These are phyloP conservation scores for Sporothrix brasiliensis DNA, from an alignment of 2,329 filamentous ascomycete genomes.

Conservation along the genomic window DNA sequence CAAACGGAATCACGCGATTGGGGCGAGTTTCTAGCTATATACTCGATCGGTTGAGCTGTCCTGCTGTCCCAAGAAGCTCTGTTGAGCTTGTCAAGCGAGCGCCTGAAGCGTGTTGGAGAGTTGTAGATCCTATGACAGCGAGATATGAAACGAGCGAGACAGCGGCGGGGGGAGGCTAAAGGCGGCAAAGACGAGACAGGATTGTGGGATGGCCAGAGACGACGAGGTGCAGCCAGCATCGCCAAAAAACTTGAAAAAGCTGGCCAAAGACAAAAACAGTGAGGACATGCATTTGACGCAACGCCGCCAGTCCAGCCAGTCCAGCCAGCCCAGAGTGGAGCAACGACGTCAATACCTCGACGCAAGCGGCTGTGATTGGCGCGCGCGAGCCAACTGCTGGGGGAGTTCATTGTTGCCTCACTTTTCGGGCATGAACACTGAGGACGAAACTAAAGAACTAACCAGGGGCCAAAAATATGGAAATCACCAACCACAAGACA, in stretches of 20 bases:
- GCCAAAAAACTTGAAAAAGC: constrained; percentile 25
- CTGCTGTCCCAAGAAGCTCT: too few species aligned
- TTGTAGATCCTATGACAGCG: too few species aligned
- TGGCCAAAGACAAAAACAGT: not conserved
- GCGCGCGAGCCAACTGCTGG: not conserved
- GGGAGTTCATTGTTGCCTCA: not conserved
- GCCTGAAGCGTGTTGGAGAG: too few species aligned
- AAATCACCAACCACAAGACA: constrained; percentile 22
- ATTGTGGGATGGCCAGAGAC: too few species aligned
- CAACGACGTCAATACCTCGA: constrained; percentile 9
- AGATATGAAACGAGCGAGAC: too few species aligned
- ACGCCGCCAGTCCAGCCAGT: not conserved
- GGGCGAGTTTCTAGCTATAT: too few species aligned
- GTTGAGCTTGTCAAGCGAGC: too few species aligned
- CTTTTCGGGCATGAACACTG: not conserved
- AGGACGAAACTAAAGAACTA: not conserved
- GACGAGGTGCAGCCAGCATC: not conserved
- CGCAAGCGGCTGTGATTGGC: constrained; percentile 1
- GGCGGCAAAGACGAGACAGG: too few species aligned
- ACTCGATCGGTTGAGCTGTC: too few species aligned
- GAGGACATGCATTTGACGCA: not conserved
- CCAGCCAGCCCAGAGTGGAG: not conserved
- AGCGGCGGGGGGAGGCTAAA: too few species aligned
- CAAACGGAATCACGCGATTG: too few species aligned
- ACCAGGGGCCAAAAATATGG: not conserved